Base-by-base conservation (phyloP, 1,139 yeast genomes). In the Arxiozyma slooffiae region DNA sequence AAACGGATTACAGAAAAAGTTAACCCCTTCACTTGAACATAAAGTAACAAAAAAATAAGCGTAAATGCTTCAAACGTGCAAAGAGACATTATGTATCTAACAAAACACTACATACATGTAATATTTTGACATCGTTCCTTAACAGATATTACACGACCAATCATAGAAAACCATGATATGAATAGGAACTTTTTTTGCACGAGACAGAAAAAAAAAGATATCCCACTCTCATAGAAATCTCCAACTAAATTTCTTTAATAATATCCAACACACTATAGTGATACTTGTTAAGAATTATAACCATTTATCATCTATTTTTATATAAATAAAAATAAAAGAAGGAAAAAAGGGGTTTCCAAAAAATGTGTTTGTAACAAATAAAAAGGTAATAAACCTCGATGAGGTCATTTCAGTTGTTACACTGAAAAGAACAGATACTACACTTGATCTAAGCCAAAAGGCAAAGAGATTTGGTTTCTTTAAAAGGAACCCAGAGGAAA, bases 391-490 rank as follows among this genome's bases (percentile, higher is more conserved):
- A 77, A 85, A 78, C 87, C 83, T 82, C 86, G 75, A 74, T 84
- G 90, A 85, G 83, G 88, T 80, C 90, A 81, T 92, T 88, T 84
- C 97, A 92, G 98, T 83, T 90, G 97, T 92, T 89, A 92, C 97
- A 90, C 98, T 92, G 97, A 90, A 90, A 92, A 92, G 98, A 92
- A 92, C 98, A 92, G 98, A 92, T 92, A 92, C 98, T 92, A 92
- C 98, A 92, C 98, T 89, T 92, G 98, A 92, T 92, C 98, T 92
- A 90, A 92, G 98, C 98, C 98, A 92, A 88, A 88, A 85, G 97
- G 97, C 97, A 92, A 92, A 90, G 97, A 92, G 89, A 79, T 78
- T 54, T 76, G 71, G 59, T 51, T 52, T 59, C 52, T 55, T 57
- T 48, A 57, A 62, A 58, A 66, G 60, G 55, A 49, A 59, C 57